These are phyloP conservation scores for Aegilops longissima DNA, from an alignment of 176 grass and related monocot species.

Conservation along the genomic window DNA sequence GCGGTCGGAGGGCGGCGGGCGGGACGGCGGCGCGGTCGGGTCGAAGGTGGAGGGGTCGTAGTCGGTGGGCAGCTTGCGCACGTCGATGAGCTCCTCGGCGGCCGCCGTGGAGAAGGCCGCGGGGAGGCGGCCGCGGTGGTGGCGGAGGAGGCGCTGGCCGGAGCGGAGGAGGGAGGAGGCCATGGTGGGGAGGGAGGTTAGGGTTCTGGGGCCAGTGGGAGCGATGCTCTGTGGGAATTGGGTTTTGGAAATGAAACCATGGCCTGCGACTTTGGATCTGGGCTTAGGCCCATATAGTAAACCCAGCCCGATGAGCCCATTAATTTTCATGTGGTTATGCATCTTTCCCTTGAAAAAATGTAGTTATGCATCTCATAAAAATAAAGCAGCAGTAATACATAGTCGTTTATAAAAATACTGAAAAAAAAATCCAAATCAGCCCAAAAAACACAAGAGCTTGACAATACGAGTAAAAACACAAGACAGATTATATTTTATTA, in stretches of 20 bases:
- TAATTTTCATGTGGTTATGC: no score
- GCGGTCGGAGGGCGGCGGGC: conserved; percentile 65
- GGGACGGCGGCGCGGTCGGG: conserved; percentile 47
- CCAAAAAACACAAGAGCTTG: no score
- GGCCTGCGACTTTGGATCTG: neutral
- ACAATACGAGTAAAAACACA: no score
- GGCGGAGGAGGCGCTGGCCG: conserved; percentile 42
- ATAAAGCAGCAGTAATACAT: no score
- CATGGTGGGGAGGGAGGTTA: conserved; percentile 37
- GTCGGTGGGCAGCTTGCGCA: conserved; percentile 70
- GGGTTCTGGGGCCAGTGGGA: conserved; percentile 36
- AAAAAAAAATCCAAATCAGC: no score
- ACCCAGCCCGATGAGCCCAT: neutral
- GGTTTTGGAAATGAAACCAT: conserved; percentile 3
- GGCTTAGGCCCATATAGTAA: neutral
- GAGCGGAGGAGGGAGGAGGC: conserved; percentile 66
- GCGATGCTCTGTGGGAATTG: neutral
- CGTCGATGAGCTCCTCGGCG: conserved; percentile 53
- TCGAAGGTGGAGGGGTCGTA: conserved; percentile 75
- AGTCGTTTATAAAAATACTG: no score
- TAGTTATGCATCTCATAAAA: neutral
- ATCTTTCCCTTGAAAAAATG: no score
- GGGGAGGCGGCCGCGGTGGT: conserved; percentile 4
- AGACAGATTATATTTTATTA: no score
- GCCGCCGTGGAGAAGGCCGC: conserved; percentile 28